A percentile compares a stretch with the other conserved stretches of the same genome.
These are phyloP conservation scores for Blepharisma stoltei DNA, from an alignment of 73 alveolate genomes.

Conservation along the genomic window DNA sequence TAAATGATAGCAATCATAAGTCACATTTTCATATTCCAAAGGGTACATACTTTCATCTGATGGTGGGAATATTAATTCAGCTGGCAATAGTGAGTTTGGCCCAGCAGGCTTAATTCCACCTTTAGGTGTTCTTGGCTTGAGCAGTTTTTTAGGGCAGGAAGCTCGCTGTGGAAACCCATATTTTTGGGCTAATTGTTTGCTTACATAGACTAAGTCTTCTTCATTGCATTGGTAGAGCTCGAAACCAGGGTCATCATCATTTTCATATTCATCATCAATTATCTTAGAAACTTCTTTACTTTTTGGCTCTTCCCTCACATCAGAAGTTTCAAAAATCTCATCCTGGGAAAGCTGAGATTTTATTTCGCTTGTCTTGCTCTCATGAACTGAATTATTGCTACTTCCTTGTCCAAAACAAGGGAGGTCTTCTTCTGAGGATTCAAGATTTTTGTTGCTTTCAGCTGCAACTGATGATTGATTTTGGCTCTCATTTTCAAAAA, in stretches of 20 bases:
- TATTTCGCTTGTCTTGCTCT: slow-evolving; percentile 14
- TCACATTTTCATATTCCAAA: slow-evolving; percentile 87
- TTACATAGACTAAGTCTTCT: slow-evolving; percentile 79
- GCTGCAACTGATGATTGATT: slow-evolving; percentile 35
- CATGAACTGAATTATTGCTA: slow-evolving; percentile 24
- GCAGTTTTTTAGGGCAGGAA: slow-evolving; percentile 56
- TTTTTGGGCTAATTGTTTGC: slow-evolving; percentile 90
- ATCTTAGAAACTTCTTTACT: slow-evolving; percentile 34
- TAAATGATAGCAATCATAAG: slow-evolving; percentile 92
- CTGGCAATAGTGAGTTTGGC: slow-evolving; percentile 53
- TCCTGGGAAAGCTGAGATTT: background rate
- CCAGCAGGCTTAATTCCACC: slow-evolving; percentile 6
- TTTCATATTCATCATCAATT: slow-evolving; percentile 79
- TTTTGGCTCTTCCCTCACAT: slow-evolving; percentile 29
- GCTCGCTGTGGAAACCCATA: slow-evolving; percentile 94
- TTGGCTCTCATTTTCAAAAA: slow-evolving; percentile 19
- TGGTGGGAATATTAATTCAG: slow-evolving; percentile 83
- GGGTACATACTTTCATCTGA: slow-evolving; percentile 94
- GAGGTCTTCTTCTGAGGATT: slow-evolving; percentile 46
- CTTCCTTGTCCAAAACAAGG: slow-evolving; percentile 45
- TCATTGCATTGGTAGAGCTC: slow-evolving; percentile 89
- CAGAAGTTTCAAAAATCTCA: slow-evolving; percentile 37
- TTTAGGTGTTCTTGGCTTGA: background rate
- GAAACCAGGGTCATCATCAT: slow-evolving; percentile 98
- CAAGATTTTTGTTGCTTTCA: slow-evolving; percentile 32